A percentile compares a stretch with the other conserved stretches of the same genome.
These are phyloP conservation scores for Cytospora chrysosperma DNA, from an alignment of 2,329 filamentous ascomycete genomes.

Conservation along the genomic window DNA sequence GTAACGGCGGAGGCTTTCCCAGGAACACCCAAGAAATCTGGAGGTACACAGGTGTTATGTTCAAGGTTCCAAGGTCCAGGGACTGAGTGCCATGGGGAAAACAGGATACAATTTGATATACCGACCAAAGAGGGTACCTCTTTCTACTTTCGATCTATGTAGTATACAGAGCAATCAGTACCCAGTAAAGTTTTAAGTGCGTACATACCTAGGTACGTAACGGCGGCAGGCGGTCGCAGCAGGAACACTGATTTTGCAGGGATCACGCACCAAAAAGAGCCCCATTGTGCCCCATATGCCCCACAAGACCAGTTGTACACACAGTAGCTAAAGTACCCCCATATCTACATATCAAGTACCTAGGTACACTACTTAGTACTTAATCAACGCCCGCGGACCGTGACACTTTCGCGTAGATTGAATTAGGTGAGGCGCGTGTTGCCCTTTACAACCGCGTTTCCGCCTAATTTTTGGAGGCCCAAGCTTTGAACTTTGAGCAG, in stretches of 20 bases:
- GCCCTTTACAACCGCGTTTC: conserved; percentile 14
- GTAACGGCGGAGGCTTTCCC: conserved; percentile 2
- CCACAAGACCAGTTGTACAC: no score
- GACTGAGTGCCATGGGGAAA: neutral
- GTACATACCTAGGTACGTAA: neutral
- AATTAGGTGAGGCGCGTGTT: conserved; percentile 11
- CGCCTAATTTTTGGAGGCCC: conserved; percentile 3
- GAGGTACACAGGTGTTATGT: neutral
- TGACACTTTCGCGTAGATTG: conserved; percentile 16
- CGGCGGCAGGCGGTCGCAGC: neutral
- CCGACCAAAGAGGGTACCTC: neutral
- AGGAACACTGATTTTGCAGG: neutral
- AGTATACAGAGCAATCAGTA: neutral
- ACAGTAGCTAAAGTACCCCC: conserved; percentile 1
- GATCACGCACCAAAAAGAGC: neutral
- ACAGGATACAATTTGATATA: neutral
- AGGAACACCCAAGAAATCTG: neutral
- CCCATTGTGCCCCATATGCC: neutral
- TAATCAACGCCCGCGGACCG: neutral
- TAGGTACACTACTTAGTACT: no score
- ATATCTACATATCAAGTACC: no score
- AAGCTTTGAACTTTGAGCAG: neutral
- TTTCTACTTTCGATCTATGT: neutral
- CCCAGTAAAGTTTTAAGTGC: neutral
- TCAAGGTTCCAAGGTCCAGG: no score